phyloP scores from a whole-genome alignment of 495 filamentous ascomycete genomes.

The Hypoxylon cercidicola region DNA sequence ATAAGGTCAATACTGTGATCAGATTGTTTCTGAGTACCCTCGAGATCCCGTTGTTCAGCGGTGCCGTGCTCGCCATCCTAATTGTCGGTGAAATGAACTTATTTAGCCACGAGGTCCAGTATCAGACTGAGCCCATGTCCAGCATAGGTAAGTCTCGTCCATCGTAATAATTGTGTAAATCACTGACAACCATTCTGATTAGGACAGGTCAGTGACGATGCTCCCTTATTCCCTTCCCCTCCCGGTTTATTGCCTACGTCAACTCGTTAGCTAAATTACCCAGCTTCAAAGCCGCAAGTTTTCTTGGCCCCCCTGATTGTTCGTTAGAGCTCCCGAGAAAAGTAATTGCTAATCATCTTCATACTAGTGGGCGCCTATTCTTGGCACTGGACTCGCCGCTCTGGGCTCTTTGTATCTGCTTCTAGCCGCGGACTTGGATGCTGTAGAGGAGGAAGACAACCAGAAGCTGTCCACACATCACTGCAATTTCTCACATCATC shows the following conservation, averaged over 20 bases:
- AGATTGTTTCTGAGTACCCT: slow-evolving; percentile 57
- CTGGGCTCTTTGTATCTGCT: slow-evolving; percentile 65
- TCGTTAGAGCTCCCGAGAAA: too few relatives aligned
- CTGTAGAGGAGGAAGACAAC: slow-evolving; percentile 25
- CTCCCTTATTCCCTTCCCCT: not conserved
- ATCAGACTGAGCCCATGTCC: slow-evolving; percentile 65
- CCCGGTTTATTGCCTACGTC: too few relatives aligned
- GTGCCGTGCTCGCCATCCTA: slow-evolving; percentile 64
- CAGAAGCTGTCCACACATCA: slow-evolving; percentile 22
- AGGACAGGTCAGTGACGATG: slow-evolving; percentile 30
- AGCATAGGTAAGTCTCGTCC: slow-evolving; percentile 59
- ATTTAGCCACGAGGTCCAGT: slow-evolving; percentile 58
- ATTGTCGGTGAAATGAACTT: slow-evolving; percentile 68
- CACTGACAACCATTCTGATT: slow-evolving; percentile 20
- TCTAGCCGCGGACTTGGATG: slow-evolving; percentile 47
- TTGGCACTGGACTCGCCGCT: slow-evolving; percentile 62
- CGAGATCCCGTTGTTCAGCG: slow-evolving; percentile 64
- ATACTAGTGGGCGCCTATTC: slow-evolving; percentile 68
- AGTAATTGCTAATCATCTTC: slow-evolving; percentile 16
- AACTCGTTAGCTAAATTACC: too few relatives aligned
- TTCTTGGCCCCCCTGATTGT: too few relatives aligned
- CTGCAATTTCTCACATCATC: slow-evolving; percentile 44
- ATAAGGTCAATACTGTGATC: slow-evolving; percentile 55
- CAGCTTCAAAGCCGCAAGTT: too few relatives aligned
- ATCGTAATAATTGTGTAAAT: not conserved